Percentiles rank a stretch among this genome's conserved stretches.
phyloP scores from a whole-genome alignment of 768 basidiomycete species.

The Candolleomyces efflorescens region DNA sequence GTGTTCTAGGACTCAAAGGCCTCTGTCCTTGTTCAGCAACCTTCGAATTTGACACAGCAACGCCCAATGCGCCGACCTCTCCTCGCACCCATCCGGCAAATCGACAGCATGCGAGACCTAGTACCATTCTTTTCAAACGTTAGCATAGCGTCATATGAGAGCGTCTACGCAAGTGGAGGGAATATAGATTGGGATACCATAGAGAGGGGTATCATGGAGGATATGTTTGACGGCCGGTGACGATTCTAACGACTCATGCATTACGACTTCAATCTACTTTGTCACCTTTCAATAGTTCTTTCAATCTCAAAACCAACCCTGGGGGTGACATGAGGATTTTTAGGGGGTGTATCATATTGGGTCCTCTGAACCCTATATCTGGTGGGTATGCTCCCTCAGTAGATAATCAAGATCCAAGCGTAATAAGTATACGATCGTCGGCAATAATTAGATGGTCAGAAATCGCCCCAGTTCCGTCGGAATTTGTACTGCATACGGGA shows the following conservation, averaged over 20 bases:
- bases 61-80: slow-evolving; percentile 69
- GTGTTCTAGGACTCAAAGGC: slow-evolving; percentile 24
- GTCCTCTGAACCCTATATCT: background rate
- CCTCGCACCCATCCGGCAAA: slow-evolving; percentile 60
- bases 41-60: slow-evolving; percentile 27
- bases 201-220: slow-evolving; percentile 73
- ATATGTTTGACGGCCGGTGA: slow-evolving; percentile 77
- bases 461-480: slow-evolving; percentile 84
- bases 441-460: slow-evolving; percentile 36
- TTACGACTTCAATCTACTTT: too few relatives aligned
- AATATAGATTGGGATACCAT: slow-evolving; percentile 89
- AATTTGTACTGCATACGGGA: slow-evolving; percentile 81
- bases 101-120: slow-evolving; percentile 82
- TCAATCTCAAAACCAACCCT: too few relatives aligned
- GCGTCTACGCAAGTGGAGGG: slow-evolving; percentile 77
- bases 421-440: slow-evolving; percentile 1
- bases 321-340: too few relatives aligned
- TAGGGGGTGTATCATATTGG: background rate
- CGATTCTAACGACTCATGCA: background rate
- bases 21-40: slow-evolving; percentile 21
- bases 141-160: slow-evolving; percentile 87
- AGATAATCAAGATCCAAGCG: background rate
- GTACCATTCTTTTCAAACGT: slow-evolving; percentile 89
- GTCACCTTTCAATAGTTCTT: too few relatives aligned
- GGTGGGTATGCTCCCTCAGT: background rate